These are phyloP conservation scores for Geopyxis carbonaria DNA, from an alignment of 495 filamentous ascomycete species.

Conservation along the genomic window DNA sequence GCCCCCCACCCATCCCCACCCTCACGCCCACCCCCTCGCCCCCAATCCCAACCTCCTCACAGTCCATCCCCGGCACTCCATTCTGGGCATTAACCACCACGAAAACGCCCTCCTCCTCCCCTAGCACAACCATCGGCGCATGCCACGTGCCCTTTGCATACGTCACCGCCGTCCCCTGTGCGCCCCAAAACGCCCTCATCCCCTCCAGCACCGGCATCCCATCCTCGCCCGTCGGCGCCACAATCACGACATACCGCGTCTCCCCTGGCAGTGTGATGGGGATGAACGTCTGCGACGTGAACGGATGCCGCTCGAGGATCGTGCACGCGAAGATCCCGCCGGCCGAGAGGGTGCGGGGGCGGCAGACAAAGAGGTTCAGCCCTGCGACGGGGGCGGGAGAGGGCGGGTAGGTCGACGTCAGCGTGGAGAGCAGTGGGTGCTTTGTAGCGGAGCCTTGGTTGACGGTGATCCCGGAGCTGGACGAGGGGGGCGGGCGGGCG, in stretches of 20 bases:
- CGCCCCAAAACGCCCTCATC: conserved; percentile 50
- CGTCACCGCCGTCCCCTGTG: conserved; percentile 58
- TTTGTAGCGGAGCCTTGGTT: conserved; percentile 86
- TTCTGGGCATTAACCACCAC: conserved; percentile 80
- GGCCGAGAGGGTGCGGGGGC: conserved; percentile 36
- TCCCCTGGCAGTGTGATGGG: conserved; percentile 42
- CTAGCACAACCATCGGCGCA: conserved; percentile 87
- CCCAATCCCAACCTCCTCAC: conserved; percentile 56
- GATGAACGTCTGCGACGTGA: conserved; percentile 81
- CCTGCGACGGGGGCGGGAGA: conserved; percentile 39
- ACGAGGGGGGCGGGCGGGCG: not conserved
- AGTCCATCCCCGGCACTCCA: conserved; percentile 70
- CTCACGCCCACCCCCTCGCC: conserved; percentile 28
- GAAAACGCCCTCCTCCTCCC: conserved; percentile 52
- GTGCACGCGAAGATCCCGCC: conserved; percentile 42
- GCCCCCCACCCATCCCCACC: conserved; percentile 12
- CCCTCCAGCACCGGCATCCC: conserved; percentile 60
- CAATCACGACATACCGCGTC: conserved; percentile 65
- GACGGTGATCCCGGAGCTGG: conserved; percentile 21
- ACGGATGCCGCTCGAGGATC: conserved; percentile 85
- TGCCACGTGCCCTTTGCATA: conserved; percentile 92
- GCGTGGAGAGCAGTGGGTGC: conserved; percentile 58
- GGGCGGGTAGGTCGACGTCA: conserved; percentile 50
- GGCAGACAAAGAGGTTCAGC: conserved; percentile 83
- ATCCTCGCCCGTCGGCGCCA: conserved; percentile 49